Evolutionary conservation across 352 stramenopile genomes (phyloP).

Genomic region (Bremia lactucae): DNA sequence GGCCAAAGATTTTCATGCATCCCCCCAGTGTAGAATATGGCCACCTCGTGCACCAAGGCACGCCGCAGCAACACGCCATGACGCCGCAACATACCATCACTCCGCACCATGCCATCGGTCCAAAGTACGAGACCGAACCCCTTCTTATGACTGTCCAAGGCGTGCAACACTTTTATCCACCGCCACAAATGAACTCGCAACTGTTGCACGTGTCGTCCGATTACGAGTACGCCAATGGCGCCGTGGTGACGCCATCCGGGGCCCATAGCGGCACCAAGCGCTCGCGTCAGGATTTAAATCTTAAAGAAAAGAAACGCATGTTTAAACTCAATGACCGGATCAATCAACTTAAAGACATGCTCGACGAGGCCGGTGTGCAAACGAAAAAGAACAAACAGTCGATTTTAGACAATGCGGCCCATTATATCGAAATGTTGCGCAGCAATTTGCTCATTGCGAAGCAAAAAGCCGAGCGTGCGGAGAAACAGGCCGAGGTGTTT

Average conservation of each 20-base stretch:
- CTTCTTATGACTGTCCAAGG: conserved; percentile 46
- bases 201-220: conserved; percentile 53
- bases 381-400: conserved; percentile 81
- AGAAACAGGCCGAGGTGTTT: conserved; percentile 42
- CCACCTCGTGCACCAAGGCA: conserved; percentile 39
- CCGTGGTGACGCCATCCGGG: conserved; percentile 24
- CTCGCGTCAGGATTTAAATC: conserved; percentile 68
- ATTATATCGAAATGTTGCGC: conserved; percentile 65
- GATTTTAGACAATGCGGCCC: conserved; percentile 50
- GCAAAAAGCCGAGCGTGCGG: conserved; percentile 45
- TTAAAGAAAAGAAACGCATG: conserved; percentile 86
- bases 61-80: conserved; percentile 18
- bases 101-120: conserved; percentile 9
- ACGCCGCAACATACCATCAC: conserved; percentile 25
- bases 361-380: conserved; percentile 53
- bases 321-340: conserved; percentile 85
- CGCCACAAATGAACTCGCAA: conserved; percentile 25
- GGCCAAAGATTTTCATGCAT: conserved; percentile 45
- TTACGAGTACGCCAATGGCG: conserved; percentile 35
- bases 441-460: conserved; percentile 46
- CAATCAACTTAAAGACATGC: conserved; percentile 55
- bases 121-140: conserved; percentile 45
- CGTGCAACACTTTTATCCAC: conserved; percentile 35
- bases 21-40: conserved; percentile 26
- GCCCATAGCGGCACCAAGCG: conserved; percentile 36